A percentile compares a stretch with the other conserved stretches of the same genome.
phyloP scores from a whole-genome alignment of 2,329 filamentous ascomycete species.

The Raffaelea arxii region DNA sequence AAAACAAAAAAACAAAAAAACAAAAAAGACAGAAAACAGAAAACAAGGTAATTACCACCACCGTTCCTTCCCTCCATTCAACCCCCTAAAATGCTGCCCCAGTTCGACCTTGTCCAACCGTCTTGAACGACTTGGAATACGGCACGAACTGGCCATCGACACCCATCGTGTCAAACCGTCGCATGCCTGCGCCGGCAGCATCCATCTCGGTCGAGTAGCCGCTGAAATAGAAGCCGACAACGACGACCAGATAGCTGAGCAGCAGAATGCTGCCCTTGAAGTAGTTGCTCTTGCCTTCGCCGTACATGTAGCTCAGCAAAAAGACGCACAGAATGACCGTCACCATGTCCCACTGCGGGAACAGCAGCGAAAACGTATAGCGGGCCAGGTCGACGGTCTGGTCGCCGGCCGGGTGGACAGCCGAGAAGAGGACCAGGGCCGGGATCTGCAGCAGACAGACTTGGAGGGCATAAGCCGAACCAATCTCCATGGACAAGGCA shows the following conservation, averaged over 20 bases:
- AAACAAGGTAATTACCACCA: neutral
- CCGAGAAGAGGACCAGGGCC: constrained; percentile 83
- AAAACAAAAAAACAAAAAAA: neutral
- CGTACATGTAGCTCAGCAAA: constrained; percentile 92
- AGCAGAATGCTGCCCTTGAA: constrained; percentile 97
- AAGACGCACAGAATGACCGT: constrained; percentile 95
- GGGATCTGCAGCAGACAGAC: constrained; percentile 93
- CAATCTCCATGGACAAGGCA: constrained; percentile 97
- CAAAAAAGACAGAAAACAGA: neutral
- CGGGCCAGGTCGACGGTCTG: constrained; percentile 30
- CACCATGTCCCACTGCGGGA: constrained; percentile 99
- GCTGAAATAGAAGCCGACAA: constrained; percentile 86
- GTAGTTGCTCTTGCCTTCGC: constrained; percentile 98
- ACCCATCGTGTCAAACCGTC: constrained; percentile 45
- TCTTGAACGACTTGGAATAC: constrained; percentile 32
- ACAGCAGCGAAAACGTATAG: constrained; percentile 77
- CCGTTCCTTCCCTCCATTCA: neutral
- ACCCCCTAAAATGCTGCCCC: constrained; percentile 23
- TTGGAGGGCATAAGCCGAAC: constrained; percentile 91
- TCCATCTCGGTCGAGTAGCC: constrained; percentile 35
- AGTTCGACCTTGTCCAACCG: constrained; percentile 35
- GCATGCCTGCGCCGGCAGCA: constrained; percentile 27
- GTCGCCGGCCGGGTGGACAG: constrained; percentile 32
- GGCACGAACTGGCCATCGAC: constrained; percentile 37
- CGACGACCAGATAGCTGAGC: constrained; percentile 83